Evolutionary conservation across 805 yeast genomes (phyloP).

Genomic region (Metschnikowia henanensis): DNA sequence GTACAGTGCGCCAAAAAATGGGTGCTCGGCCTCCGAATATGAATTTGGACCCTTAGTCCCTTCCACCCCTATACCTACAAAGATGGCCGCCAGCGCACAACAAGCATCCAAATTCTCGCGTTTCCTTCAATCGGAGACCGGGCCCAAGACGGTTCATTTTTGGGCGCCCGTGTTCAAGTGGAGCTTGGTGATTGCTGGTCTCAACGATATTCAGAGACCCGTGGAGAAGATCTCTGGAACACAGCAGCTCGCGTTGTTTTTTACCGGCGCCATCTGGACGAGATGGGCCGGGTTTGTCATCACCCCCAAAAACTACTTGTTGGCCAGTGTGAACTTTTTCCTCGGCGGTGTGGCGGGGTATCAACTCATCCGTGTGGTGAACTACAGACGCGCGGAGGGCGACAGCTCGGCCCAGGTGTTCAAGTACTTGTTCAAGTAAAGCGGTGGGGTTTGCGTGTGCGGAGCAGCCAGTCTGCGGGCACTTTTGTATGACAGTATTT

Average conservation of each 20-base stretch:
- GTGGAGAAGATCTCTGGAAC: constrained; percentile 90
- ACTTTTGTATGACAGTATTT: constrained; percentile 5
- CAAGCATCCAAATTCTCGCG: constrained; percentile 60
- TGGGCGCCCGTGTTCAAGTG: constrained; percentile 79
- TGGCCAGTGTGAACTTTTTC: constrained; percentile 94
- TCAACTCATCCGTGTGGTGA: constrained; percentile 72
- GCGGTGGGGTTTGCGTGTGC: background rate
- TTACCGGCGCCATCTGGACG: constrained; percentile 96
- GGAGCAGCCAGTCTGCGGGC: background rate
- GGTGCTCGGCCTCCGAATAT: constrained; percentile 9
- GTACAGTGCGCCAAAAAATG: constrained; percentile 11
- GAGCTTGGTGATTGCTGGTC: constrained; percentile 91
- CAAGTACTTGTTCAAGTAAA: constrained; percentile 51
- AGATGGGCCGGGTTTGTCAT: constrained; percentile 94
- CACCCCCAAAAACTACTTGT: constrained; percentile 78
- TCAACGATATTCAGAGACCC: constrained; percentile 84
- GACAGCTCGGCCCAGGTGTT: constrained; percentile 58
- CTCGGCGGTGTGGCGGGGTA: constrained; percentile 86
- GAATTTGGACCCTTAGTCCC: background rate
- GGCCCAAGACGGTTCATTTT: constrained; percentile 96
- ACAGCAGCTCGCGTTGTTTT: constrained; percentile 80
- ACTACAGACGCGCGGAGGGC: constrained; percentile 65
- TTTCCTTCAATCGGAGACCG: constrained; percentile 84
- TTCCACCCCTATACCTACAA: constrained; percentile 3
- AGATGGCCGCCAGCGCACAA: constrained; percentile 30